Evolutionary conservation across 1,284 basidiomycete species (phyloP), one percentile per base, ranked within the genome.

Genomic region (Trichosporon inkin): DNA sequence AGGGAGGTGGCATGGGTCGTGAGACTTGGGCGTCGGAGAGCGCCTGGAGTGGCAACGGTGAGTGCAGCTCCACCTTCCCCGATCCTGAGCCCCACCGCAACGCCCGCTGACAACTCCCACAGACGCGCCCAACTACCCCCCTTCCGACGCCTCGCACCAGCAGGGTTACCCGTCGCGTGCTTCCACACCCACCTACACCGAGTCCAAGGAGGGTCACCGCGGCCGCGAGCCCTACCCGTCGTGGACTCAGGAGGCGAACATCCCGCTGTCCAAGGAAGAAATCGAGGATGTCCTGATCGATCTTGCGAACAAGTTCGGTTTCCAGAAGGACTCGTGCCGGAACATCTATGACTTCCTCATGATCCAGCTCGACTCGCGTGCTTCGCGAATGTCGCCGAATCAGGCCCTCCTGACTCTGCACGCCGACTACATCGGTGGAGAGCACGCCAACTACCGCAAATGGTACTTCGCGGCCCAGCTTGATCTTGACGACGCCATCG

Each of bases 401-500:
- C 92, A 96, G 76, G 95, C 95, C 1, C 84, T 96, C 24, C 82
- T 94, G 58, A 98, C 95, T 0, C 84, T 99, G 7, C 95, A 99
- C 75, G 94, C 95, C 63, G 95, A 99, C 78, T 99, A 98, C 79
- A 98, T 99, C 74, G 96, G 96, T 54, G 95, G 96, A 4, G 90
- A 92, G 75, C 88, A 95, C 72, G 90, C 92, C 58, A 96, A 96
- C 81, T 96, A 96, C 80, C 89, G 93, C 65, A 95, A 94, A 79
- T 99, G 96, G 95, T 99, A 99, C 81, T 99, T 99, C 80, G 96
- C 95, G 17, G 94, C 95, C 22, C 95, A 99, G 78, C 88, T 99
- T 64, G 94, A 99, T 77, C 86, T 99, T 44, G 96, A 99, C 80
- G 95, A 99, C 71, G 95, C 94, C 56, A 89, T 99, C 62, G 96